Evolutionary conservation across 345 rosid species (phyloP).

Genomic region (Laguncularia racemosa): DNA sequence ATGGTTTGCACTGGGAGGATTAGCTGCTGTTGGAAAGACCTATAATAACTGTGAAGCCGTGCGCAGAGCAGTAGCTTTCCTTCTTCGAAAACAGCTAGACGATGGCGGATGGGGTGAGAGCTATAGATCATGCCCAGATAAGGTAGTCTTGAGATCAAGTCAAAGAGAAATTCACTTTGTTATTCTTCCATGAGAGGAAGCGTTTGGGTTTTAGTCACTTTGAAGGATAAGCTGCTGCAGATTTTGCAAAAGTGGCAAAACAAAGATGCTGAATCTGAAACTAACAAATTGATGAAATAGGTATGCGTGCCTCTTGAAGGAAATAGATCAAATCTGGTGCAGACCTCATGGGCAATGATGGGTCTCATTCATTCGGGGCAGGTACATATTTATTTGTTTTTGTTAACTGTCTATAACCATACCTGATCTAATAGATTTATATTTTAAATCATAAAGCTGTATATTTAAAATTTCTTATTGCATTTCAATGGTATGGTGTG

Average conservation of each 20-base stretch:
- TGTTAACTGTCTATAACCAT: background rate
- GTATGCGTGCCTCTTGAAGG: conserved; percentile 36
- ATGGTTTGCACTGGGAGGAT: conserved; percentile 43
- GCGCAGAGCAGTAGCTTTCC: conserved; percentile 13
- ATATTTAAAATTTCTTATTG: too few species aligned
- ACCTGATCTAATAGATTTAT: background rate
- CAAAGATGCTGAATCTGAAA: background rate
- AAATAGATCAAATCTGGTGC: conserved; percentile 40
- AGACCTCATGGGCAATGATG: conserved; percentile 45
- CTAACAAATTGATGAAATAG: conserved; percentile 5
- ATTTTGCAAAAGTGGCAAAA: too few species aligned
- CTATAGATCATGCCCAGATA: too few species aligned
- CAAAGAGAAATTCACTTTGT: too few species aligned
- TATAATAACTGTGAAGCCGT: conserved; percentile 20
- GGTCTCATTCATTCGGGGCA: conserved; percentile 43
- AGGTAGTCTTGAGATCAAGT: too few species aligned
- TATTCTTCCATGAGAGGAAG: too few species aligned
- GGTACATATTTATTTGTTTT: conserved; percentile 13
- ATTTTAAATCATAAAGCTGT: background rate
- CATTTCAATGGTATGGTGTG: too few species aligned
- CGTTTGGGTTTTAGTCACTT: too few species aligned
- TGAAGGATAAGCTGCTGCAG: too few species aligned
- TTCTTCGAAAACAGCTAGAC: too few species aligned
- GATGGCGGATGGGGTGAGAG: too few species aligned
- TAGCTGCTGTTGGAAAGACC: conserved; percentile 35